Evolutionary conservation across 75 land plant species (phyloP), one percentile per base, ranked within the genome.

Genomic region (Larix kaempferi): DNA sequence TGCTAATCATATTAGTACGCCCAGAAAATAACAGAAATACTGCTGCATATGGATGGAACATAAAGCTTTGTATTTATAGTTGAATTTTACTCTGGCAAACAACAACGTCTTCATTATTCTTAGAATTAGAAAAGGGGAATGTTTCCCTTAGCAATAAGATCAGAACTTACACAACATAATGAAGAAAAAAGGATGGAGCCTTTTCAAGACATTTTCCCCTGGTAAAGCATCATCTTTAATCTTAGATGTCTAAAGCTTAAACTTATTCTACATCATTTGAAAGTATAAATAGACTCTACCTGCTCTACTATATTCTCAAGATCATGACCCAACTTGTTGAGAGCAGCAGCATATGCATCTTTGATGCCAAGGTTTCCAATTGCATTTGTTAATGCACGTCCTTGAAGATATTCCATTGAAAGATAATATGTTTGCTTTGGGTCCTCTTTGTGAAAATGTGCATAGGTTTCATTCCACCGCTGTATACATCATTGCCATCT

Each of bases 371-470:
- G 82, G 79, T 95, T 95, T 23, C 94, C 97, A 74, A 95, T 81
- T 16, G 97, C 98, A 82, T 95, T 94, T 10, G 92, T 90, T 72
- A 95, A 77, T 60, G 94, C 85, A 12, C 98, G 83, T 16, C 96
- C 98, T 72, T 94, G 94, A 57, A 95, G 87, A 82, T 86, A 95
- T 88, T 95, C 98, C 97, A 95, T 94, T 26, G 98, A 95, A 16
- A 95, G 78, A 83, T 95, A 94, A 81, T 94, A 91, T 57, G 91
- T 88, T 78, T 94, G 94, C 86, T 95, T 95, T 21, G 94, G 98
- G 78, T 93, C 85, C 57, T 58, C 84, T 60, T 84, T 88, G 82
- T 95, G 93, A 74, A 83, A 95, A 78, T 91, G 96, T 26, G 56
- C 22, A 77, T 91, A 95, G 0, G 98, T 95, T 62, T 93, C 92